These are phyloP conservation scores for Suillus variegatus DNA, from an alignment of 768 basidiomycete genomes.

Conservation along the genomic window DNA sequence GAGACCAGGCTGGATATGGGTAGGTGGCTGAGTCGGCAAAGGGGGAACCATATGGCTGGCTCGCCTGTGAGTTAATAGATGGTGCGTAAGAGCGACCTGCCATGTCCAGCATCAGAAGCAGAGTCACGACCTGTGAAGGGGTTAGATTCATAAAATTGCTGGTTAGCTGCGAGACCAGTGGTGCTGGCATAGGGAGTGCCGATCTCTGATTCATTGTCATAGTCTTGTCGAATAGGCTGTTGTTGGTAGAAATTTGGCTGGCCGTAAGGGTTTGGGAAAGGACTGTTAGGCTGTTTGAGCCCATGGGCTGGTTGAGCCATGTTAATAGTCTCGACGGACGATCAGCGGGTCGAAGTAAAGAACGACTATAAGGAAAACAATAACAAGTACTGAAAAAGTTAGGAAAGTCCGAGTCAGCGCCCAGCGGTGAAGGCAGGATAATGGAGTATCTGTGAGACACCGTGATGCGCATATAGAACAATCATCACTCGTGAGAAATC, in stretches of 20 bases:
- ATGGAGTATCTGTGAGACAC: slow-evolving; percentile 19
- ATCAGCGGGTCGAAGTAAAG: slow-evolving; percentile 14
- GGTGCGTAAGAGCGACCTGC: slow-evolving; percentile 49
- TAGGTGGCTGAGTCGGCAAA: slow-evolving; percentile 61
- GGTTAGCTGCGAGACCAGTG: slow-evolving; percentile 51
- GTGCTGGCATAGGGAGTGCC: slow-evolving; percentile 62
- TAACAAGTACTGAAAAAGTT: slow-evolving; percentile 5
- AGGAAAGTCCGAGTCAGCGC: slow-evolving; percentile 21
- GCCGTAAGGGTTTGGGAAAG: slow-evolving; percentile 26
- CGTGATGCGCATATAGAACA: background rate
- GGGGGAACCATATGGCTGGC: slow-evolving; percentile 57
- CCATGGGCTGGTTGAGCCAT: slow-evolving; percentile 45
- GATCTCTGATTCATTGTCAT: slow-evolving; percentile 50
- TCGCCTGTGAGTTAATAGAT: slow-evolving; percentile 63
- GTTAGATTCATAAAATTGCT: slow-evolving; percentile 34
- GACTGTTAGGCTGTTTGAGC: slow-evolving; percentile 29
- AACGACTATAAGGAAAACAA: slow-evolving; percentile 22
- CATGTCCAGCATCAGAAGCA: slow-evolving; percentile 33
- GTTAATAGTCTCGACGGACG: slow-evolving; percentile 15
- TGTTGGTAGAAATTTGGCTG: slow-evolving; percentile 21
- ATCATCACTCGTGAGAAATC: slow-evolving; percentile 13
- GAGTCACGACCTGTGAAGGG: slow-evolving; percentile 21
- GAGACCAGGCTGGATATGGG: slow-evolving; percentile 94
- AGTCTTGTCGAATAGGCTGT: slow-evolving; percentile 37
- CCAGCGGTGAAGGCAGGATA: slow-evolving; percentile 28